Evolutionary conservation across 805 yeast genomes (phyloP).

Genomic region (Brettanomyces nanus): DNA sequence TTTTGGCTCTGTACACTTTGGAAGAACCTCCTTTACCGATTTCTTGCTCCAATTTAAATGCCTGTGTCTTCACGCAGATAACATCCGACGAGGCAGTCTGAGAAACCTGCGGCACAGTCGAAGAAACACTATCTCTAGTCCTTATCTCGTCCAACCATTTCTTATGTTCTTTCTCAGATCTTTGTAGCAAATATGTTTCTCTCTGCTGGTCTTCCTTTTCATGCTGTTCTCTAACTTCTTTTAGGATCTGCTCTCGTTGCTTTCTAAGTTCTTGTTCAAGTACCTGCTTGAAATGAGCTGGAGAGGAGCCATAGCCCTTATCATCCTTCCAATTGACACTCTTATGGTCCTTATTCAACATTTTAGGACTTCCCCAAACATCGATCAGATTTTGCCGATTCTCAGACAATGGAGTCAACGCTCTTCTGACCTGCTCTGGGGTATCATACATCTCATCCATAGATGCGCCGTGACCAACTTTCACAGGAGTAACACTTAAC

Average conservation of each 20-base stretch:
- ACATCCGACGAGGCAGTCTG: slow-evolving; percentile 10
- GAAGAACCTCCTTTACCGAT: slow-evolving; percentile 92
- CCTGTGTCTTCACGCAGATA: slow-evolving; percentile 43
- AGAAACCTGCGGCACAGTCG: too few relatives aligned
- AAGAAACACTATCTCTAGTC: too few relatives aligned
- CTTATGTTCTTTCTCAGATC: not conserved
- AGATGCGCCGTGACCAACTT: not conserved
- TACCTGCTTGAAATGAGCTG: not conserved
- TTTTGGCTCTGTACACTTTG: slow-evolving; percentile 59
- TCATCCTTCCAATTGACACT: too few relatives aligned
- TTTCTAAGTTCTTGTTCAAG: not conserved
- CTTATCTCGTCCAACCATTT: not conserved
- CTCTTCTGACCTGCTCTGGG: slow-evolving; percentile 20
- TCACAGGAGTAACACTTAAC: too few relatives aligned
- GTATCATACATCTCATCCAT: slow-evolving; percentile 10
- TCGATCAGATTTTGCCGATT: slow-evolving; percentile 8
- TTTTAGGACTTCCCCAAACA: too few relatives aligned
- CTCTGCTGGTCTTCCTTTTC: not conserved
- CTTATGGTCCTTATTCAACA: too few relatives aligned
- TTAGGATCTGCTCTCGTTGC: not conserved
- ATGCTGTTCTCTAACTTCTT: not conserved
- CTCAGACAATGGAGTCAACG: slow-evolving; percentile 16
- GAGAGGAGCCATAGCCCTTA: not conserved
- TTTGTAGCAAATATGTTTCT: too few relatives aligned
- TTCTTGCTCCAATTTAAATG: slow-evolving; percentile 67